phyloP scores from a whole-genome alignment of 1,139 yeast species.

The Saccharomycopsis crataegensis region DNA sequence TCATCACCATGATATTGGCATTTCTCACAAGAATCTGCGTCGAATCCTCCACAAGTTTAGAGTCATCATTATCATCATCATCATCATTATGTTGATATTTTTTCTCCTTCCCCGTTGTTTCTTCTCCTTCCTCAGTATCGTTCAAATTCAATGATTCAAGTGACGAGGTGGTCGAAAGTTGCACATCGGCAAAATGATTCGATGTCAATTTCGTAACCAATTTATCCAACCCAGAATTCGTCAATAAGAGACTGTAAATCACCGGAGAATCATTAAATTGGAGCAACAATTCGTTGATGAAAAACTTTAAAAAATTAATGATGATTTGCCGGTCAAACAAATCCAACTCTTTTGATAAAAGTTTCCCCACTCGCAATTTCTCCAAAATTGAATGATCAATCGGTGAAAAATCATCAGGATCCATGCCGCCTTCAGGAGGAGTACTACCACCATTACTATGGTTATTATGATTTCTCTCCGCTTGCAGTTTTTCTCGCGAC shows the following conservation, averaged over 20 bases:
- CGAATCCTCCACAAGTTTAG: background rate
- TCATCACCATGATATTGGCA: background rate
- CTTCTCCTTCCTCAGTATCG: background rate
- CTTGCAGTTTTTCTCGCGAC: background rate
- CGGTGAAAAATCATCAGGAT: background rate
- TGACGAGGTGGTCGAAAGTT: background rate
- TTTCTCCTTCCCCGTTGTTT: too few relatives aligned
- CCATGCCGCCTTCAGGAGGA: background rate
- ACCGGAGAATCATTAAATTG: conserved; percentile 1
- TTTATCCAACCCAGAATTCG: background rate
- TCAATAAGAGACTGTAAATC: background rate
- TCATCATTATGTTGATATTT: too few relatives aligned
- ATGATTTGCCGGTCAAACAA: conserved; percentile 1
- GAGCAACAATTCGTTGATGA: background rate
- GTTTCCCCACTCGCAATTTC: background rate
- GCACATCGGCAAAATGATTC: background rate
- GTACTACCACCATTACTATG: background rate
- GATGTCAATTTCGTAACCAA: background rate
- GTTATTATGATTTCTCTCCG: background rate
- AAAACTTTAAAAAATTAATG: background rate
- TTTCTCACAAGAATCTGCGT: background rate
- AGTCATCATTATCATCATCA: background rate
- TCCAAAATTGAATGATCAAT: background rate
- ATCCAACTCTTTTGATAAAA: conserved; percentile 1
- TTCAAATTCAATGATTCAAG: background rate